These are phyloP conservation scores for Diddensiella santjacobensis DNA, from an alignment of 805 yeast genomes.

Conservation along the genomic window DNA sequence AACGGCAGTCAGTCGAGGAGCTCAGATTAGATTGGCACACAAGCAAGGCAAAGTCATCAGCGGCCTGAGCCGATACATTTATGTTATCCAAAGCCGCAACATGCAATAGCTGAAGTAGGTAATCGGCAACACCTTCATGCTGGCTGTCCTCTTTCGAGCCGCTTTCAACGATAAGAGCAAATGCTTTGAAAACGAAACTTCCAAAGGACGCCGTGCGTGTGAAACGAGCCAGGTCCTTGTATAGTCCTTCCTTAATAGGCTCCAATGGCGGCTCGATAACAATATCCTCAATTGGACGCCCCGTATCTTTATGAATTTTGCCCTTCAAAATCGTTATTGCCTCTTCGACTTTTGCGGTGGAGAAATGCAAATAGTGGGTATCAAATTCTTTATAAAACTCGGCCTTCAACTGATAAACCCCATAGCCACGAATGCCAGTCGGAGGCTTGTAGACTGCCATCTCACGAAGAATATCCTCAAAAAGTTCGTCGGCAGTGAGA, in stretches of 20 bases:
- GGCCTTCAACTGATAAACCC: slow-evolving; percentile 64
- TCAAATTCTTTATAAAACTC: slow-evolving; percentile 55
- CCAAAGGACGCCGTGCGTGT: slow-evolving; percentile 29
- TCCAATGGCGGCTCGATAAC: slow-evolving; percentile 53
- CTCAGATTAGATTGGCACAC: not conserved
- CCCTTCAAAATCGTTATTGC: slow-evolving; percentile 64
- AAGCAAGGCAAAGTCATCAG: not conserved
- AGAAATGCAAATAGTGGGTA: slow-evolving; percentile 77
- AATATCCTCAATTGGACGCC: slow-evolving; percentile 43
- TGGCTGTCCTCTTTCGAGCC: slow-evolving; percentile 30
- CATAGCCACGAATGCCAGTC: slow-evolving; percentile 51
- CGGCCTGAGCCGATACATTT: slow-evolving; percentile 14
- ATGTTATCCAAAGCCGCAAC: slow-evolving; percentile 48
- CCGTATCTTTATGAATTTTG: slow-evolving; percentile 37
- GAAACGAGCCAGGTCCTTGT: slow-evolving; percentile 28
- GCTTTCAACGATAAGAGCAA: slow-evolving; percentile 20
- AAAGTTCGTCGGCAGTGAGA: slow-evolving; percentile 63
- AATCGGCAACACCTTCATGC: slow-evolving; percentile 56
- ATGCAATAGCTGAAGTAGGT: slow-evolving; percentile 66
- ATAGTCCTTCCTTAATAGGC: slow-evolving; percentile 31
- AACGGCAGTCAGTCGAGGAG: too few species aligned
- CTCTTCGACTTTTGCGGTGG: slow-evolving; percentile 77
- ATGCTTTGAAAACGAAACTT: slow-evolving; percentile 19
- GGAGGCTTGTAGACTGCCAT: slow-evolving; percentile 65
- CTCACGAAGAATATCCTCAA: slow-evolving; percentile 56